Evolutionary conservation across 2,329 filamentous ascomycete genomes (phyloP).

Genomic region (Trichoderma breve): DNA sequence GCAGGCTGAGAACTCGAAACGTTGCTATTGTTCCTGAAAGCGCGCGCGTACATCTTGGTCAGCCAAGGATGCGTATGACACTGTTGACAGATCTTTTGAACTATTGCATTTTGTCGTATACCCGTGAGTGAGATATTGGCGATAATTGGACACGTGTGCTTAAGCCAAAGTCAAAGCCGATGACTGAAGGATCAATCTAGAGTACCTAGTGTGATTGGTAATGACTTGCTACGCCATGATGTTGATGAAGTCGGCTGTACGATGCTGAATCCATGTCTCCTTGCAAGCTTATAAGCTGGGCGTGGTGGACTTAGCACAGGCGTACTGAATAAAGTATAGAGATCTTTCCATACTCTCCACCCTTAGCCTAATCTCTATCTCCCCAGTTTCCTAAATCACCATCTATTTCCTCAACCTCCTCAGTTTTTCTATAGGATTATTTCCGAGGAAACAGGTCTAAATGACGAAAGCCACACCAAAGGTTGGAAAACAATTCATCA

Average conservation of each 20-base stretch:
- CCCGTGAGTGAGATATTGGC: background rate
- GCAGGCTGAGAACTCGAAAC: background rate
- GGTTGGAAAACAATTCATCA: background rate
- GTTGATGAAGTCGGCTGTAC: background rate
- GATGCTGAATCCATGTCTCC: background rate
- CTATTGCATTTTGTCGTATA: background rate
- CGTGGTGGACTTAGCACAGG: background rate
- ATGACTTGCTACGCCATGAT: background rate
- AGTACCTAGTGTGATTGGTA: background rate
- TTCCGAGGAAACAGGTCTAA: background rate
- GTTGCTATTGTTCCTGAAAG: background rate
- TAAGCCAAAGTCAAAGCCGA: background rate
- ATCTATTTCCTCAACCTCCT: background rate
- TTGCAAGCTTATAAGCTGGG: background rate
- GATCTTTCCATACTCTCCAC: background rate
- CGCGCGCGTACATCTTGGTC: background rate
- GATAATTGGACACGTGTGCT: background rate
- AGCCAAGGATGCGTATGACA: background rate
- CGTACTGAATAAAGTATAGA: background rate
- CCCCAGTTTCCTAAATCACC: background rate
- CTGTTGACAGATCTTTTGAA: background rate
- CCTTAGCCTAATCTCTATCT: background rate
- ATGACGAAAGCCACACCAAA: background rate
- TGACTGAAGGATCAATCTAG: background rate
- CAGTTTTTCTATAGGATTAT: background rate